Evolutionary conservation across 495 filamentous ascomycete genomes (phyloP).

Genomic region (Penicillium soppii): DNA sequence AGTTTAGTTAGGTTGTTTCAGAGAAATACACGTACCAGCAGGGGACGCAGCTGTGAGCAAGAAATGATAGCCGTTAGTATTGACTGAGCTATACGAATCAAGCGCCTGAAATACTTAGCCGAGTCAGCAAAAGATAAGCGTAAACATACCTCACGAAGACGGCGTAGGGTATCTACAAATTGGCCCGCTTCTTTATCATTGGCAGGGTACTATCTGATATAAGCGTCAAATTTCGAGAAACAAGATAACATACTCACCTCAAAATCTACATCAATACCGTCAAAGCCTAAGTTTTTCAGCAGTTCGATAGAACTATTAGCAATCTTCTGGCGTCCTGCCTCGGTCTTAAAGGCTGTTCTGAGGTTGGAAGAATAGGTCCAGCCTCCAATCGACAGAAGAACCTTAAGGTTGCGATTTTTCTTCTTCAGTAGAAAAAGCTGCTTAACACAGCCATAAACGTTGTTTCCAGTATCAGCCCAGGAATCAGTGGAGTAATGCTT

Average conservation of each 20-base stretch:
- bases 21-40: conserved; percentile 29
- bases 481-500: conserved; percentile 82
- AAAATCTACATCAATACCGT: conserved; percentile 65
- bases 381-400: conserved; percentile 65
- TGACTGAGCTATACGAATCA: conserved; percentile 57
- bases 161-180: conserved; percentile 61
- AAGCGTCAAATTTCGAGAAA: background rate
- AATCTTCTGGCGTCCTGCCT: conserved; percentile 57
- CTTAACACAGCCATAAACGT: conserved; percentile 86
- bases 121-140: no score
- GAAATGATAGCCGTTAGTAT: conserved; percentile 54
- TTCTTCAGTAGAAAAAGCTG: conserved; percentile 82
- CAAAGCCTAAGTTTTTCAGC: conserved; percentile 63
- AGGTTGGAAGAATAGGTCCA: conserved; percentile 81
- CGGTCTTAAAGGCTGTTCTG: conserved; percentile 60
- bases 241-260: conserved; percentile 36
- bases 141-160: conserved; percentile 42
- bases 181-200: conserved; percentile 53
- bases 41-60: conserved; percentile 67
- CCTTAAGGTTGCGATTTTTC: conserved; percentile 74
- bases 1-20: background rate
- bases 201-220: conserved; percentile 29
- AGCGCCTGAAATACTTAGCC: conserved; percentile 39
- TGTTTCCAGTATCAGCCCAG: conserved; percentile 65
- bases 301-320: conserved; percentile 65